A percentile compares a stretch with the other conserved stretches of the same genome.
These are phyloP conservation scores for Alternaria infectoria DNA, from an alignment of 2,329 filamentous ascomycete genomes.

Conservation along the genomic window DNA sequence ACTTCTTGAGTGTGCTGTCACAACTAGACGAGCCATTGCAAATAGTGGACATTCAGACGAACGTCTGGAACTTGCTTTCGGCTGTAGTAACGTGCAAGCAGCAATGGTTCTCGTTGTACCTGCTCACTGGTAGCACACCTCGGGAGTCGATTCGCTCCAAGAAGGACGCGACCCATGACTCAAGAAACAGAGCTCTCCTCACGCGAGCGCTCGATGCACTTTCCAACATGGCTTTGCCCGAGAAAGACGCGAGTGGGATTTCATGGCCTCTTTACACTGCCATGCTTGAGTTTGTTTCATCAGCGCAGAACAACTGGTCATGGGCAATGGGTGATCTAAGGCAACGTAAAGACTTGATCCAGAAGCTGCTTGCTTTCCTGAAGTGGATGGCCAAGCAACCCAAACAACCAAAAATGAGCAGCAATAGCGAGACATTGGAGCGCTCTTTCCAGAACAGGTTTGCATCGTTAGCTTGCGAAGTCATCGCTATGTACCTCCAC, in stretches of 20 bases:
- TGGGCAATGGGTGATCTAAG: constrained; percentile 86
- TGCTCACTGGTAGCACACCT: constrained; percentile 87
- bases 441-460: constrained; percentile 58
- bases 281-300: constrained; percentile 84
- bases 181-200: constrained; percentile 71
- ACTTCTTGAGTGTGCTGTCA: constrained; percentile 80
- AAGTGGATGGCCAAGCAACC: constrained; percentile 49
- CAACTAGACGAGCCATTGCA: constrained; percentile 77
- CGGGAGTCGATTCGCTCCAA: constrained; percentile 71
- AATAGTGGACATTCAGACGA: constrained; percentile 67
- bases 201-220: constrained; percentile 75
- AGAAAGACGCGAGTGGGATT: constrained; percentile 52
- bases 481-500: constrained; percentile 89
- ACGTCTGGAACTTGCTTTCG: constrained; percentile 85
- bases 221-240: constrained; percentile 67
- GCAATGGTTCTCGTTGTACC: constrained; percentile 93
- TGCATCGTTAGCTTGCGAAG: constrained; percentile 83
- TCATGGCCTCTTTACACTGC: constrained; percentile 65
- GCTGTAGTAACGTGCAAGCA: constrained; percentile 87
- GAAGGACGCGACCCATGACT: constrained; percentile 48
- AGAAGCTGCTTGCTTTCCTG: constrained; percentile 74
- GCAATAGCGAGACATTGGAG: constrained; percentile 26
- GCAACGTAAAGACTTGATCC: constrained; percentile 75
- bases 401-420: constrained; percentile 30
- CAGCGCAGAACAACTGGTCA: constrained; percentile 92